Base-by-base conservation (phyloP, 495 filamentous ascomycete species). In the Aspergillus coremiiformis region DNA sequence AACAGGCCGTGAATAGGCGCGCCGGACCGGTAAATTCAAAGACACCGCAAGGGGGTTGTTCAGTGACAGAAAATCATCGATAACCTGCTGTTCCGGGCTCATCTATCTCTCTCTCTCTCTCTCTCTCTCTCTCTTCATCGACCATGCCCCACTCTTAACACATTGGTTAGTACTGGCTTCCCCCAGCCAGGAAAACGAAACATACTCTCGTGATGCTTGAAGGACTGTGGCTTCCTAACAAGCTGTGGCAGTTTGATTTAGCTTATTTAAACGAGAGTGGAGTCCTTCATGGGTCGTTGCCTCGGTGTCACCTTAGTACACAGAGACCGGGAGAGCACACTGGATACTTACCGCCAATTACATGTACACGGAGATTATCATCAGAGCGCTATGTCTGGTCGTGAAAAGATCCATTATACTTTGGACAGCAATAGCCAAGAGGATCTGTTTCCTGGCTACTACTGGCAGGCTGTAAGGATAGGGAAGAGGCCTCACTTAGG, bases 1-100 rank as follows among this genome's bases (percentile, higher is more conserved):
- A 39, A 24, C 24, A 30, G 26, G 51, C 33, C 42, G 42, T 46
- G 5, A 14, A 29, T 37, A 19, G 45, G 37, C 46, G 39, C 23
- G 43, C n/a, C 45, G 12, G 48, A 19, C 42, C 49, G 39, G 46
- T 42, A 48, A 27, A 49, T 48, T 44, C 6, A 44, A 41, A 8
- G 44, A 47, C 7, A 14, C 23, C 5, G 17, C 37, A 41, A 41
- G 37, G 37, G 17, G 8, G 6, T n/a, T 11, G 3, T 41, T 8
- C 12, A 37, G 5, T 21, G 20, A 17, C 37, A 41, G 17, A 11
- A 21, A 11, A 6, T 10, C 11, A 41, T 41, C 11, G 37, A 20
- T 20, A 5, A 11, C 15, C 21, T 41, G 15, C 17, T 41, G 37
- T 41, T 20, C 21, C 8, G 11, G 17, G 4, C 15, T 1, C 17